Evolutionary conservation across 352 stramenopile species (phyloP).

Genomic region (Sclerospora graminicola): DNA sequence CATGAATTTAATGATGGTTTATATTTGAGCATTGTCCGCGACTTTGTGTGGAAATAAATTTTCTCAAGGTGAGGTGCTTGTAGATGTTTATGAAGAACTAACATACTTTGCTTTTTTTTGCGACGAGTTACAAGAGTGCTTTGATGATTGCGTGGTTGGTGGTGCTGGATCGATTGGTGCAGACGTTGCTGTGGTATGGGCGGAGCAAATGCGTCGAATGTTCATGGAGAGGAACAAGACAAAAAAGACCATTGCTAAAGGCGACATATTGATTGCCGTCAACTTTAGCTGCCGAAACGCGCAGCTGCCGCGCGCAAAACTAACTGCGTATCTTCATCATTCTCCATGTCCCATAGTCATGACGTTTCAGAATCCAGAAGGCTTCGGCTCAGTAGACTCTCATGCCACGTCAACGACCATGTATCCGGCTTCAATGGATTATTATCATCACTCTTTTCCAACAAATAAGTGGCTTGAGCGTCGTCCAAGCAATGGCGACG

Average conservation of each 20-base stretch:
- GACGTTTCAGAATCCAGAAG: conserved; percentile 45
- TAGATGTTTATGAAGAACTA: too few relatives aligned
- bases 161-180: too few relatives aligned
- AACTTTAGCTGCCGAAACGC: conserved; percentile 43
- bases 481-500: conserved; percentile 59
- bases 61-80: too few relatives aligned
- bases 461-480: conserved; percentile 34
- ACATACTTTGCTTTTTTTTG: too few relatives aligned
- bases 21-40: too few relatives aligned
- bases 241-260: conserved; percentile 19
- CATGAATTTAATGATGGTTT: too few relatives aligned
- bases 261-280: conserved; percentile 59
- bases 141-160: too few relatives aligned
- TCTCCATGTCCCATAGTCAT: conserved; percentile 63
- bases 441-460: conserved; percentile 21
- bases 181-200: too few relatives aligned
- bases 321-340: conserved; percentile 33
- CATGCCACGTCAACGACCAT: conserved; percentile 54
- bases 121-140: too few relatives aligned
- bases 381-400: conserved; percentile 56
- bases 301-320: conserved; percentile 31
- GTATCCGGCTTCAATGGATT: conserved; percentile 59
- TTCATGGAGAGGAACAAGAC: conserved; percentile 5
- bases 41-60: too few relatives aligned
- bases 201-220: too few relatives aligned